A percentile compares a stretch with the other conserved stretches of the same genome.
Conservation (phyloP, 768 basidiomycete species). For the Lanmaoa pseudosensibilis region DNA sequence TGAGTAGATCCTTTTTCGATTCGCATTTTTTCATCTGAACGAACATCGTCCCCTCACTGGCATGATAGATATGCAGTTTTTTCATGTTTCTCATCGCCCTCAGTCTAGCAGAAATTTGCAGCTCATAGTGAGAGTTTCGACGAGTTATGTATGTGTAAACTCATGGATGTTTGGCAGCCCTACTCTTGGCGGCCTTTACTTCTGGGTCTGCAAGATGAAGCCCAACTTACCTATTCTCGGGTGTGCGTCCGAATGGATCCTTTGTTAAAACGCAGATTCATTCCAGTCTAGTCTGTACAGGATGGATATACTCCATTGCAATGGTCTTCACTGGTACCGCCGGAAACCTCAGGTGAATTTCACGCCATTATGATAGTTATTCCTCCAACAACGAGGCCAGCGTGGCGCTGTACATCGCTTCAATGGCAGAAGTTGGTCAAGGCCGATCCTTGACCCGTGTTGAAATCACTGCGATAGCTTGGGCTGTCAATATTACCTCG, state of each 20-base stretch:
- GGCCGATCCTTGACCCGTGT: slow-evolving; percentile 45
- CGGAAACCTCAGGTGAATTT: slow-evolving; percentile 49
- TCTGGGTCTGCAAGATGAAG: slow-evolving; percentile 65
- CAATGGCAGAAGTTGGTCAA: slow-evolving; percentile 49
- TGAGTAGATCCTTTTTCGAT: slow-evolving; percentile 23
- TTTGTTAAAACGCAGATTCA: background rate
- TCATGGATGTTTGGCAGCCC: slow-evolving; percentile 36
- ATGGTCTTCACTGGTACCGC: slow-evolving; percentile 62
- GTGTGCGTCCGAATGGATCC: slow-evolving; percentile 36
- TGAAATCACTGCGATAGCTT: slow-evolving; percentile 53
- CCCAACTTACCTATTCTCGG: slow-evolving; percentile 52
- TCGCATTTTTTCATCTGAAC: background rate
- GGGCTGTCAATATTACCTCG: slow-evolving; percentile 56
- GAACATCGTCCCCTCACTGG: background rate
- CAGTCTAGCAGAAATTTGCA: slow-evolving; percentile 58
- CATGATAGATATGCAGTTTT: slow-evolving; percentile 47
- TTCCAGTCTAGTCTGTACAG: slow-evolving; percentile 41
- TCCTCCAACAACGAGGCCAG: slow-evolving; percentile 24
- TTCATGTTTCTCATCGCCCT: slow-evolving; percentile 60
- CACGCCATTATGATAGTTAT: background rate
- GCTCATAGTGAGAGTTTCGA: slow-evolving; percentile 45
- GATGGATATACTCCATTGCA: slow-evolving; percentile 61
- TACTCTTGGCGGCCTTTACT: slow-evolving; percentile 60
- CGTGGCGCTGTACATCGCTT: slow-evolving; percentile 55
- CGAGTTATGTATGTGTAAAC: background rate